Base-by-base conservation (phyloP, 208 protist species). In the Trypanosoma melophagium region DNA sequence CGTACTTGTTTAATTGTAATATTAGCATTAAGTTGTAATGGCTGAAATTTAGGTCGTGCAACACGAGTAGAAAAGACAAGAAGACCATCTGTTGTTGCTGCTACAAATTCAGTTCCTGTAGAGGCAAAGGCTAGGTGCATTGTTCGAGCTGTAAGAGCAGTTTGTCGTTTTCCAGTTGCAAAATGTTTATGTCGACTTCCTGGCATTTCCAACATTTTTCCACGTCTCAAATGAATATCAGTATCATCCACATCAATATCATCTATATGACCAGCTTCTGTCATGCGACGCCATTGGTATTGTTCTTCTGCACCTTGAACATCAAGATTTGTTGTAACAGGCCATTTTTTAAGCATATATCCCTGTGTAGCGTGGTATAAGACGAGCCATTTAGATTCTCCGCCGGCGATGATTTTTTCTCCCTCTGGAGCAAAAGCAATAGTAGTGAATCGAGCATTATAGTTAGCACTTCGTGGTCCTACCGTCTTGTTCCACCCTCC, bases 131-230 rank as follows among this genome's bases (percentile, higher is more conserved):
- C 60, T 12, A 96, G 52, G 49, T 94, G 75, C 80, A 89, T 83
- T 9, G 86, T 83, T 25, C 88, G 91, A 45, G 88, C 91, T 49
- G 81, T 80, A 17, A 92, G 79, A 59, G 84, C 87, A 60, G 91
- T 93, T 77, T 92, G 90, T 61, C 91, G 86, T 81, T 96, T 94
- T 16, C 91, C 91, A 17, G 91, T 96, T 19, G 91, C 88, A 71
- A 92, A 93, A 74, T 96, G 84, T 13, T 80, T 80, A 78, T 94
- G 86, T 0, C 87, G 86, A 66, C 88, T 94, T 60, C 91, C 91
- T 14, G 91, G 91, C 87, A 96, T 89, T 75, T 96, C 91, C 40
- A 96, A 60, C 41, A 96, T 45, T 71, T 92, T 90, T 40, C 87
- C 86, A 51, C 80, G 82, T 22, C 76, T 60, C 42, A 96, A 78